Evolutionary conservation across 2,329 filamentous ascomycete genomes (phyloP).

Genomic region (Hypoxylon sp.): DNA sequence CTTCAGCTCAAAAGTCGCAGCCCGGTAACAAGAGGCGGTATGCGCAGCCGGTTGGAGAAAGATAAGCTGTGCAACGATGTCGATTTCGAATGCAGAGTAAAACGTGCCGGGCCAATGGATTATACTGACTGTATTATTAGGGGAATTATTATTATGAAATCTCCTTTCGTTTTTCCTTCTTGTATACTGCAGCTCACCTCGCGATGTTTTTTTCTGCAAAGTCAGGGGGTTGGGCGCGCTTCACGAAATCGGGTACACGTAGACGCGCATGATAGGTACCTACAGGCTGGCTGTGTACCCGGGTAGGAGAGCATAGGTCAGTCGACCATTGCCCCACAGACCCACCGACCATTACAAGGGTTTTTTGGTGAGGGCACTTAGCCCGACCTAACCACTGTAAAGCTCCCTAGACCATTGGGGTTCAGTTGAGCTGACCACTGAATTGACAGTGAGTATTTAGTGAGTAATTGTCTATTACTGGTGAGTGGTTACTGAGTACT

Average conservation of each 20-base stretch:
- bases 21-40: conserved; percentile 12
- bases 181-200: conserved; percentile 20
- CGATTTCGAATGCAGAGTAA: conserved; percentile 20
- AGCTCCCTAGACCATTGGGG: no score
- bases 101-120: conserved; percentile 32
- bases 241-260: conserved; percentile 37
- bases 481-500: no score
- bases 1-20: conserved; percentile 12
- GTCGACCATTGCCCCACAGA: no score
- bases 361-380: no score
- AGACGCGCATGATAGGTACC: conserved; percentile 38
- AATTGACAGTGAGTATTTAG: no score
- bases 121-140: conserved; percentile 34
- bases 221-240: conserved; percentile 37
- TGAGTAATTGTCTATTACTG: no score
- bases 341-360: no score
- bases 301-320: no score
- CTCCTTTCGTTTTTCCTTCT: conserved; percentile 11
- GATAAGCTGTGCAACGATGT: conserved; percentile 19
- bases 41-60: conserved; percentile 20
- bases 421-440: no score
- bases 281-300: conserved; percentile 10
- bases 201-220: conserved; percentile 34
- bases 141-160: conserved; percentile 29
- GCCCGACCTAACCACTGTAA: no score